A percentile compares a stretch with the other conserved stretches of the same genome.
Evolutionary conservation across 768 basidiomycete species (phyloP).

Genomic region (Suillus alpinus): DNA sequence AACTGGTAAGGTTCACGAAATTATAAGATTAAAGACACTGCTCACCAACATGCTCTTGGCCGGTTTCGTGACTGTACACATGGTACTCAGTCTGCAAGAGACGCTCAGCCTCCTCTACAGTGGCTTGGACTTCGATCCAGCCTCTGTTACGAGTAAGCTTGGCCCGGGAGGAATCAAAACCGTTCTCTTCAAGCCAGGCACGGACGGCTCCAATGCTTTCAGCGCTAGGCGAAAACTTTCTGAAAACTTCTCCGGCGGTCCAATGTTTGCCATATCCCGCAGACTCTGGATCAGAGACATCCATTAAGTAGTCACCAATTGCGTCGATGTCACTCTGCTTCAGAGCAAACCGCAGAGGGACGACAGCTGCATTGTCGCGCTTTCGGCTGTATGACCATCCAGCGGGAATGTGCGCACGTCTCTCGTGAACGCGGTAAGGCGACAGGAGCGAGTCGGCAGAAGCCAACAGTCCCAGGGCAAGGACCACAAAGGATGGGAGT

Average conservation of each 20-base stretch:
- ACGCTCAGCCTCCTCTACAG: slow-evolving; percentile 39
- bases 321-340: slow-evolving; percentile 44
- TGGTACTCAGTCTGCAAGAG: slow-evolving; percentile 44
- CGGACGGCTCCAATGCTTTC: slow-evolving; percentile 41
- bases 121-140: slow-evolving; percentile 38
- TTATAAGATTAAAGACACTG: not conserved
- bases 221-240: slow-evolving; percentile 43
- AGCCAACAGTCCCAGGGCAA: slow-evolving; percentile 1
- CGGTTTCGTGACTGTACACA: slow-evolving; percentile 38
- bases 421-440: slow-evolving; percentile 42
- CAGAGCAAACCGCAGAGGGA: slow-evolving; percentile 52
- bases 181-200: slow-evolving; percentile 42
- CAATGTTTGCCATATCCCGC: slow-evolving; percentile 51
- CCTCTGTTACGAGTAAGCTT: slow-evolving; percentile 38
- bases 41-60: slow-evolving; percentile 38
- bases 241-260: slow-evolving; percentile 40
- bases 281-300: slow-evolving; percentile 51
- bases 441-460: slow-evolving; percentile 20
- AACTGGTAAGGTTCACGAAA: not conserved
- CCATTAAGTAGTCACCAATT: slow-evolving; percentile 44
- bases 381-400: slow-evolving; percentile 38
- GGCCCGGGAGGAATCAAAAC: slow-evolving; percentile 37
- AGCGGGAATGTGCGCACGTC: slow-evolving; percentile 29
- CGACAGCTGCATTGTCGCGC: slow-evolving; percentile 29
- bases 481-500: not conserved